These are phyloP conservation scores for Rhizopogon vesiculosus DNA, from an alignment of 768 basidiomycete genomes.

Conservation along the genomic window DNA sequence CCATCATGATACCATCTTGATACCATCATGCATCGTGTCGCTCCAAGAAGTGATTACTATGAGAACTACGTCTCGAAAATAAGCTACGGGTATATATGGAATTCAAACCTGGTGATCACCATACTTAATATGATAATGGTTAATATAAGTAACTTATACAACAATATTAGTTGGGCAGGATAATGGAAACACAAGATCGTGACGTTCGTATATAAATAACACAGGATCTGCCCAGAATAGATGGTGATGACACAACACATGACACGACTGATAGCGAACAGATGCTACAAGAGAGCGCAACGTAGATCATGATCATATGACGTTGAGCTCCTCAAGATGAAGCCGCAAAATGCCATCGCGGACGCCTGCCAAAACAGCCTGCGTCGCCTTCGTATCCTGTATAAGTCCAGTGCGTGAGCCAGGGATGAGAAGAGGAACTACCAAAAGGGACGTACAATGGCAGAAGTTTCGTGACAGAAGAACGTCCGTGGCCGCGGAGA, in stretches of 20 bases:
- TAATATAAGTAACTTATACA: too few species aligned
- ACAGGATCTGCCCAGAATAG: background rate
- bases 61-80: too few species aligned
- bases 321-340: conserved; percentile 27
- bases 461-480: conserved; percentile 67
- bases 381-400: conserved; percentile 36
- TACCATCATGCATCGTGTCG: too few species aligned
- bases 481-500: conserved; percentile 57
- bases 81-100: too few species aligned
- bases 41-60: too few species aligned
- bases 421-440: background rate
- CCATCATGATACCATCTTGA: too few species aligned
- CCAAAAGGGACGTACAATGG: conserved; percentile 44
- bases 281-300: background rate
- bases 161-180: too few species aligned
- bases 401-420: background rate
- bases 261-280: background rate
- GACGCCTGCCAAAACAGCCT: conserved; percentile 33
- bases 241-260: background rate
- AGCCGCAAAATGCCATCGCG: conserved; percentile 35
- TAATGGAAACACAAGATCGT: too few species aligned
- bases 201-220: background rate
- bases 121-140: too few species aligned
- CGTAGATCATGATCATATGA: conserved; percentile 13
- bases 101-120: too few species aligned